Conservation (phyloP, 805 yeast genomes). For the Myxozyma nipponensis region DNA sequence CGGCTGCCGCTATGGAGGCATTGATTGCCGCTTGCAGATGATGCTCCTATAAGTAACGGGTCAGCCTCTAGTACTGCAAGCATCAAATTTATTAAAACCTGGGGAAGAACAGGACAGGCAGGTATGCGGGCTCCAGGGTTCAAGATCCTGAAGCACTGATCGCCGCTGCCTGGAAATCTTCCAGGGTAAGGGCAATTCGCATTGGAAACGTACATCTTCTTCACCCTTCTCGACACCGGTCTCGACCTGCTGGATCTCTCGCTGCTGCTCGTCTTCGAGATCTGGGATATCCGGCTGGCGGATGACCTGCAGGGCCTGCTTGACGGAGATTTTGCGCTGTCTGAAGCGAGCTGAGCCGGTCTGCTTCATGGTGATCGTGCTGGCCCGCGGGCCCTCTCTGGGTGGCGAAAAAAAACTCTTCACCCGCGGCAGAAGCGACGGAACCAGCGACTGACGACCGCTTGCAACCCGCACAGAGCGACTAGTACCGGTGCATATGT, state of each 20-base stretch:
- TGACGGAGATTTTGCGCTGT: slow-evolving; percentile 90
- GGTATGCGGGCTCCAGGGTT: too few relatives aligned
- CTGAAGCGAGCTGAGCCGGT: slow-evolving; percentile 50
- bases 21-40: slow-evolving; percentile 89
- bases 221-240: slow-evolving; percentile 98
- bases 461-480: neutral
- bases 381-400: neutral
- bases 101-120: too few relatives aligned
- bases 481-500: neutral
- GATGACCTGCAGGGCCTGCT: slow-evolving; percentile 75
- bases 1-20: slow-evolving; percentile 64
- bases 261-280: slow-evolving; percentile 67
- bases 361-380: slow-evolving; percentile 19
- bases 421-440: neutral
- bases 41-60: slow-evolving; percentile 56
- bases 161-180: too few relatives aligned
- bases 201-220: slow-evolving; percentile 57
- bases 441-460: neutral
- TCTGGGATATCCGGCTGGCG: slow-evolving; percentile 78
- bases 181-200: slow-evolving; percentile 11
- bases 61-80: too few relatives aligned
- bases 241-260: slow-evolving; percentile 85
- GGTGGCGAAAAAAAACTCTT: neutral
- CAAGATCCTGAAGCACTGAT: too few relatives aligned
- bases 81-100: too few relatives aligned